Conservation (phyloP, 495 filamentous ascomycete genomes). For the Penicillium verhagenii region DNA sequence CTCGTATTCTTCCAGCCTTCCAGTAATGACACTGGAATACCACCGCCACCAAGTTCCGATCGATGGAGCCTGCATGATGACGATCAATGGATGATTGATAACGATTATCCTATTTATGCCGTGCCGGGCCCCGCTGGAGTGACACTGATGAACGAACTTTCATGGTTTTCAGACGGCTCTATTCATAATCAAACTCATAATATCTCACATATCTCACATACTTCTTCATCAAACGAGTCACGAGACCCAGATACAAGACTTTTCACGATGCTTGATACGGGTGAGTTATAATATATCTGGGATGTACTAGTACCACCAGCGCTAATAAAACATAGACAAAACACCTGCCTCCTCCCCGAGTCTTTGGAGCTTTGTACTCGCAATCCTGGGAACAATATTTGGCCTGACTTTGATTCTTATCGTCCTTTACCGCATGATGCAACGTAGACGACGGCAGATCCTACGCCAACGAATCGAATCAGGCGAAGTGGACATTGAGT, state of each 20-base stretch:
- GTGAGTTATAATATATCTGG: slow-evolving; percentile 40
- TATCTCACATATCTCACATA: background rate
- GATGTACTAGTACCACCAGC: background rate
- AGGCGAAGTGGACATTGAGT: slow-evolving; percentile 80
- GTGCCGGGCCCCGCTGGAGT: slow-evolving; percentile 65
- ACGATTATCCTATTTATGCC: slow-evolving; percentile 79
- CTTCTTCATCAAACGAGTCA: slow-evolving; percentile 37
- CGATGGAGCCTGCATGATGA: slow-evolving; percentile 68
- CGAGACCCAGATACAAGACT: slow-evolving; percentile 53
- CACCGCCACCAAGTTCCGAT: slow-evolving; percentile 57
- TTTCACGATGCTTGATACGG: slow-evolving; percentile 61
- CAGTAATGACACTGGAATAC: slow-evolving; percentile 49
- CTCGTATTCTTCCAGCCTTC: slow-evolving; percentile 76
- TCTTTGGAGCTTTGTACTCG: slow-evolving; percentile 81
- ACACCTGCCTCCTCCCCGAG: slow-evolving; percentile 47
- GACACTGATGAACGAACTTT: slow-evolving; percentile 68
- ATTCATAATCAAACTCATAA: slow-evolving; percentile 32
- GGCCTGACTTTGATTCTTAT: slow-evolving; percentile 63
- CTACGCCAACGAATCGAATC: slow-evolving; percentile 66
- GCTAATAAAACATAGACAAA: slow-evolving; percentile 13
- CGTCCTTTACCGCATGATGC: slow-evolving; percentile 69
- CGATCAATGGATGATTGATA: slow-evolving; percentile 59
- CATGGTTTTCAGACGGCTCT: slow-evolving; percentile 71
- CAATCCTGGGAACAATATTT: slow-evolving; percentile 73
- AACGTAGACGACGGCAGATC: slow-evolving; percentile 60